phyloP scores from a whole-genome alignment of 163 green algal species.

The Scenedesmus sp. region DNA sequence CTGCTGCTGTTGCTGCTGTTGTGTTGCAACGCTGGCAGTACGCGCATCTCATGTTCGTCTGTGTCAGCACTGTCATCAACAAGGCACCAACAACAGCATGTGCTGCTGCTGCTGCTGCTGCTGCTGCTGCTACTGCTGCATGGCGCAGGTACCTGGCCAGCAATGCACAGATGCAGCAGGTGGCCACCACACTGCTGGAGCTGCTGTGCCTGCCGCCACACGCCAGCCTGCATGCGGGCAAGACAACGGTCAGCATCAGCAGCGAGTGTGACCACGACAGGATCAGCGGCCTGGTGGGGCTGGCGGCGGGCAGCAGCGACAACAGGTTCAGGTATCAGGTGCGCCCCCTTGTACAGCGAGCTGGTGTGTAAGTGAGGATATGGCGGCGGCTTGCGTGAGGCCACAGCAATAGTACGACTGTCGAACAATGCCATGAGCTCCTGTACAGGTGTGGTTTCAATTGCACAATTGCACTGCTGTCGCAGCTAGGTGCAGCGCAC shows the following conservation, averaged over 20 bases:
- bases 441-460: too few species aligned
- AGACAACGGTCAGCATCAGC: slow-evolving; percentile 29
- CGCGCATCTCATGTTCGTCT: background rate
- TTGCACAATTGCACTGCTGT: too few species aligned
- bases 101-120: background rate
- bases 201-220: slow-evolving; percentile 62
- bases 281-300: background rate
- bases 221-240: slow-evolving; percentile 41
- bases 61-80: background rate
- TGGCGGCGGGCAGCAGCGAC: background rate
- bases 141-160: slow-evolving; percentile 60
- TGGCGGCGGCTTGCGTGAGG: slow-evolving; percentile 29
- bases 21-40: background rate
- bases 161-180: slow-evolving; percentile 62
- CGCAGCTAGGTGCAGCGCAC: too few species aligned
- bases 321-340: slow-evolving; percentile 19
- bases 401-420: too few species aligned
- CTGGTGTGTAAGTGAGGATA: slow-evolving; percentile 38
- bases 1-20: background rate
- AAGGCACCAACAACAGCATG: background rate
- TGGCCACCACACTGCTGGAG: slow-evolving; percentile 70
- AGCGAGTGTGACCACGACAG: slow-evolving; percentile 45
- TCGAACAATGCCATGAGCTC: too few species aligned
- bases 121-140: background rate
- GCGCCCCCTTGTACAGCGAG: background rate